Conservation (phyloP, 1,284 basidiomycete species). For the Pyrrhoderma lamaoense region DNA sequence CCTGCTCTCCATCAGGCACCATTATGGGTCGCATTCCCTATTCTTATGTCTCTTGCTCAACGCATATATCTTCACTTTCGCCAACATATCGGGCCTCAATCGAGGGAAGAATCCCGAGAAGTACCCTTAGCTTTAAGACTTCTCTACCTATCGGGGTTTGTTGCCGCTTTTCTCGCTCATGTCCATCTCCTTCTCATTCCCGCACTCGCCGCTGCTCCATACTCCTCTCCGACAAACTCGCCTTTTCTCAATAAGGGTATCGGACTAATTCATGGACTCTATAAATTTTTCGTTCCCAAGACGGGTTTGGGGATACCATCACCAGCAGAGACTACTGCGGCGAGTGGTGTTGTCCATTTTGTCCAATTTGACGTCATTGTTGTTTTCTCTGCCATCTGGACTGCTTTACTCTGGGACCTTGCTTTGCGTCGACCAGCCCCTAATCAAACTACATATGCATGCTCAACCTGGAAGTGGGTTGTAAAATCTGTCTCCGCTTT, state of each 20-base stretch:
- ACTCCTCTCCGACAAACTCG: not conserved
- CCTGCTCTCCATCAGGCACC: slow-evolving; percentile 10
- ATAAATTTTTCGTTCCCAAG: slow-evolving; percentile 13
- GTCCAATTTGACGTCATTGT: slow-evolving; percentile 18
- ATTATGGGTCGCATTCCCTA: slow-evolving; percentile 17
- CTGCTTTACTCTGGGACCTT: slow-evolving; percentile 16
- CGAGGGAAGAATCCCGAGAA: no score
- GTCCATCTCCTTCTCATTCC: slow-evolving; percentile 17
- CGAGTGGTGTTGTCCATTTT: slow-evolving; percentile 15
- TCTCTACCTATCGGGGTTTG: slow-evolving; percentile 14
- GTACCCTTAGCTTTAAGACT: slow-evolving; percentile 1
- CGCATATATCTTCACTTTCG: slow-evolving; percentile 9
- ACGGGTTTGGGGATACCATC: slow-evolving; percentile 15
- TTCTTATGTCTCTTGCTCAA: slow-evolving; percentile 16
- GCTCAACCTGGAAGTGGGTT: not conserved
- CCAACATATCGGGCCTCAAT: not conserved
- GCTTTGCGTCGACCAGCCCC: slow-evolving; percentile 4
- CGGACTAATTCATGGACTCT: slow-evolving; percentile 10
- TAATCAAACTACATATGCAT: not conserved
- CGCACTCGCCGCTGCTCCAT: slow-evolving; percentile 5
- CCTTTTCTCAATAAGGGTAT: slow-evolving; percentile 8
- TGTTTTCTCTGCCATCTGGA: slow-evolving; percentile 17
- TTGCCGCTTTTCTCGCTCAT: slow-evolving; percentile 13
- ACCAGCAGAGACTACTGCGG: slow-evolving; percentile 14
- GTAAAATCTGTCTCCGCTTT: not conserved